phyloP scores from a whole-genome alignment of 768 basidiomycete species.

The Podaxis pistillaris region DNA sequence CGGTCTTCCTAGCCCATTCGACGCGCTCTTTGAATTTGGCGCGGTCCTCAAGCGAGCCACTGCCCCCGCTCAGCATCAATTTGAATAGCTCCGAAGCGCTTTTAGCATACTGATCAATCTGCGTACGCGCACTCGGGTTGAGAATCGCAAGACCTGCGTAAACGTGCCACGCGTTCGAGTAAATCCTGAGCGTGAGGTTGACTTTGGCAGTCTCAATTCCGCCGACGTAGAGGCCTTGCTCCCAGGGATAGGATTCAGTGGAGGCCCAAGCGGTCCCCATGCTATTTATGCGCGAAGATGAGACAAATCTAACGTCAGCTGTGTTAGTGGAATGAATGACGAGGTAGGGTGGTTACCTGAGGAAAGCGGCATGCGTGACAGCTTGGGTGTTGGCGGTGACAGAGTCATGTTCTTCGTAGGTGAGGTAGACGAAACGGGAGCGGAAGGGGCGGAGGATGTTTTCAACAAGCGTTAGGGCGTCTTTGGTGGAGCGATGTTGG shows the following conservation, averaged over 20 bases:
- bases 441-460: constrained; percentile 74
- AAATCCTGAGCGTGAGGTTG: constrained; percentile 95
- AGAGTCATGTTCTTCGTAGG: constrained; percentile 94
- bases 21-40: constrained; percentile 66
- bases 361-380: constrained; percentile 95
- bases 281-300: constrained; percentile 36
- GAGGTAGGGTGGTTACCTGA: constrained; percentile 54
- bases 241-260: constrained; percentile 86
- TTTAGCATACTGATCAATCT: constrained; percentile 90
- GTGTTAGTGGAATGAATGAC: background rate
- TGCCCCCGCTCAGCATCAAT: constrained; percentile 75
- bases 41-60: constrained; percentile 34
- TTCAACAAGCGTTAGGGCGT: constrained; percentile 75
- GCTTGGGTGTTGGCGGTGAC: constrained; percentile 99
- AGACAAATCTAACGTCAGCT: background rate
- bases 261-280: constrained; percentile 98
- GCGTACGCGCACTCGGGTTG: constrained; percentile 83
- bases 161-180: constrained; percentile 97
- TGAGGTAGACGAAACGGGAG: constrained; percentile 87
- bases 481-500: constrained; percentile 76
- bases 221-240: constrained; percentile 90
- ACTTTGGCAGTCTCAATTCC: constrained; percentile 98
- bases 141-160: constrained; percentile 98
- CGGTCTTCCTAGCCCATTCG: constrained; percentile 67
- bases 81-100: constrained; percentile 91